Evolutionary conservation across 768 basidiomycete genomes (phyloP).

Genomic region (Kwoniella heveanensis): DNA sequence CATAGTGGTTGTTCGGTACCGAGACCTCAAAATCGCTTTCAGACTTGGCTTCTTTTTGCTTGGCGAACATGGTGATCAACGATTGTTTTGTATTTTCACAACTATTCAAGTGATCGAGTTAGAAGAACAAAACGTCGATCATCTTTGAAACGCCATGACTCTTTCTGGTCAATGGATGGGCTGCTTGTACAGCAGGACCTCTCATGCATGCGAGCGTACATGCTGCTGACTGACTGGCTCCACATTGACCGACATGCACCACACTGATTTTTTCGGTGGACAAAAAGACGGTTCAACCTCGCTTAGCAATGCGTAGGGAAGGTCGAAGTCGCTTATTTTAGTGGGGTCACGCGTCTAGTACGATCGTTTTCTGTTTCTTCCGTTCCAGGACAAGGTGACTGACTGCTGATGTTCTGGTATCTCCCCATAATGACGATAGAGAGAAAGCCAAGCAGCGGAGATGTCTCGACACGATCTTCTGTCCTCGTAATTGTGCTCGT

Average conservation of each 20-base stretch:
- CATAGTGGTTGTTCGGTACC: not conserved
- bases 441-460: no score
- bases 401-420: no score
- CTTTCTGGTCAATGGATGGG: not conserved
- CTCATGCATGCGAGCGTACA: no score
- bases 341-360: not conserved
- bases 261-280: not conserved
- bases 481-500: no score
- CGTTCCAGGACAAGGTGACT: not conserved
- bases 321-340: not conserved
- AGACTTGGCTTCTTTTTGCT: not conserved
- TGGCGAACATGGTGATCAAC: not conserved
- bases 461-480: no score
- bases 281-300: no score
- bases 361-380: not conserved
- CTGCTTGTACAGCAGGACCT: no score
- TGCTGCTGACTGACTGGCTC: no score
- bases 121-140: not conserved
- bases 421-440: not conserved
- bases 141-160: slow-evolving; percentile 1
- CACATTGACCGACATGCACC: not conserved
- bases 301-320: not conserved
- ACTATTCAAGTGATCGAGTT: not conserved
- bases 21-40: not conserved
- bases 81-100: not conserved